phyloP scores from a whole-genome alignment of 768 basidiomycete genomes.

The Asterophora lycoperdoides region DNA sequence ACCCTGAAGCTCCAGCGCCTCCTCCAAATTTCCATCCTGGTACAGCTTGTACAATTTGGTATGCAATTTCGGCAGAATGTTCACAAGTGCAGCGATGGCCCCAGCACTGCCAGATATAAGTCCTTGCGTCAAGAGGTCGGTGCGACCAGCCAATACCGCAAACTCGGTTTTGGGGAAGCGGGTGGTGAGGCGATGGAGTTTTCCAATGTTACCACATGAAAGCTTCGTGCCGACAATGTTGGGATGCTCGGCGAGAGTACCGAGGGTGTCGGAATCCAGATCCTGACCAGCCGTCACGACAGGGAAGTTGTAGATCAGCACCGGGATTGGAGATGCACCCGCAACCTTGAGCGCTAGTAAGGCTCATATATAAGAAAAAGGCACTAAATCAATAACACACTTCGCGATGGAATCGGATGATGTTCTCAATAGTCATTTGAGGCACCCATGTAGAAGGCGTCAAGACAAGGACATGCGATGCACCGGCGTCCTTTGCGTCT shows the following conservation, averaged over 20 bases:
- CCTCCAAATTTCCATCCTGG: slow-evolving; percentile 47
- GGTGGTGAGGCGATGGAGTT: slow-evolving; percentile 70
- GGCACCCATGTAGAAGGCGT: slow-evolving; percentile 71
- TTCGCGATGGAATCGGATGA: slow-evolving; percentile 62
- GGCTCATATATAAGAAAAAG: no score
- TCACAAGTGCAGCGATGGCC: slow-evolving; percentile 60
- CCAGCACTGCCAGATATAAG: slow-evolving; percentile 62
- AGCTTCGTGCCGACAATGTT: slow-evolving; percentile 86
- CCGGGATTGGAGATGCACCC: slow-evolving; percentile 61
- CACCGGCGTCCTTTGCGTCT: slow-evolving; percentile 81
- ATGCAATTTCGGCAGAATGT: slow-evolving; percentile 59
- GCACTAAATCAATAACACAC: slow-evolving; percentile 37
- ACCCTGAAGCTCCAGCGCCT: slow-evolving; percentile 59
- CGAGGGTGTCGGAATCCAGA: slow-evolving; percentile 76
- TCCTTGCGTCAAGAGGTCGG: slow-evolving; percentile 63
- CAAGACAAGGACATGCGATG: slow-evolving; percentile 69
- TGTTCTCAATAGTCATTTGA: slow-evolving; percentile 58
- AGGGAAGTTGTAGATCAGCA: slow-evolving; percentile 86
- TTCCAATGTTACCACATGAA: slow-evolving; percentile 83
- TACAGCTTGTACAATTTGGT: slow-evolving; percentile 44
- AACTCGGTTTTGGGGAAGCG: slow-evolving; percentile 51
- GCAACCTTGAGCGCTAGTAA: slow-evolving; percentile 45
- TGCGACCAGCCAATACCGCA: slow-evolving; percentile 71
- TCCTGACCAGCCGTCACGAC: slow-evolving; percentile 77
- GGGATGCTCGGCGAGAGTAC: slow-evolving; percentile 64